Evolutionary conservation across 2,329 filamentous ascomycete genomes (phyloP), one percentile per base, ranked within the genome.

Genomic region (Cadophora luteo-olivacea): DNA sequence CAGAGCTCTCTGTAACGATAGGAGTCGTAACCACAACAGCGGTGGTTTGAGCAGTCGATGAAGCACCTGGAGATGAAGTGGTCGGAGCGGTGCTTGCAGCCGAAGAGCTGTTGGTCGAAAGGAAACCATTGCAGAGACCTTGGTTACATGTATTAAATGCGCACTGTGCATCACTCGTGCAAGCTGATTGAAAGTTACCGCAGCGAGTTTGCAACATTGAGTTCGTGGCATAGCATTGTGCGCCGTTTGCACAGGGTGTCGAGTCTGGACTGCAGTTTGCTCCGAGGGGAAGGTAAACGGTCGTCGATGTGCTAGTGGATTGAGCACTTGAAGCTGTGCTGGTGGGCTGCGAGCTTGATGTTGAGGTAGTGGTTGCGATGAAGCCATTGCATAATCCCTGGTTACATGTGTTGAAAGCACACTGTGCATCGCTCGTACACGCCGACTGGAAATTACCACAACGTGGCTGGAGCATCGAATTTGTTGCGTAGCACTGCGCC

Each of bases 331-430:
- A n/a, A 8, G 64, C 12, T 4, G 55, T 52, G 12, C 64, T 32
- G 7, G 57, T n/a, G 9, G 25, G 11, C 32, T 51, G 48, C 7
- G 29, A n/a, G 19, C 16, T 51, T 22, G 32, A 8, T 49, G 25
- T 33, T 25, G 51, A 14, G 6, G 54, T 11, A 25, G 41, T 45
- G 11, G 45, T 29, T 14, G 58, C 45, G 38, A 65, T 49, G 48
- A 67, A 63, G 3, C 70, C 71, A 32, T 61, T 68, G 64, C 71
- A 72, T 1, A 68, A 8, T 16, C 71, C 71, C 1, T 62, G 22
- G 4, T 62, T 25, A 33, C 71, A 73, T 8, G 68, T 73, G 36
- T 73, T 73, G 55, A 57, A 63, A 7, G 71, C 71, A 58, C 71
- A 73, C 32, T 73, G 70, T 5, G 45, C 52, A 29, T 70, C 65